Evolutionary conservation across 371 early-diverging fungal genomes (phyloP), one percentile per base, ranked within the genome.

Genomic region (Vairimorpha necatrix): DNA sequence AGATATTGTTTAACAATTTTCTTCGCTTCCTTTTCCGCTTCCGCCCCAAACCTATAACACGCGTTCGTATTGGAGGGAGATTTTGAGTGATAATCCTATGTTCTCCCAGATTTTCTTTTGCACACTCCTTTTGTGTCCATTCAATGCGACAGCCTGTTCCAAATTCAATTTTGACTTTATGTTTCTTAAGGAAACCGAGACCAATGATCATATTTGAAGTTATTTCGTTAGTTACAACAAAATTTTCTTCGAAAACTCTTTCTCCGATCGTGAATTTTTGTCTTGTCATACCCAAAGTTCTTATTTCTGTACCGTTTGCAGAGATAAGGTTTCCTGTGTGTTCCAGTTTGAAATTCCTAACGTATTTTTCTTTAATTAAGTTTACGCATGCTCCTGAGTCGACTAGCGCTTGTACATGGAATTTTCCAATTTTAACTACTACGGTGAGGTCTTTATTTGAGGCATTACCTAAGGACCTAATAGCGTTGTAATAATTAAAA

Each of bases 1-100:
- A 72, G 4, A 20, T 67, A 36, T 72, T 72, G 36, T 2, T 65
- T 20, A 24, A 72, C 11, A 3, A 38, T 63, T 38, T 63, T 63
- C 26, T 3, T 34, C 1, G 63, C 39, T 36, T 36, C 63, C 34
- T 63, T 36, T 63, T 63, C 39, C 22, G 3, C 1, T 4, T 63
- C 11, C 2, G 2, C 18, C 13, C 33, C 33, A 9, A 63, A 4
- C 39, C 9, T 42, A 22, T 63, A 63, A 13, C 7, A 32, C 39
- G 16, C 11, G 7, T 6, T 36, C 14, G 22, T 38, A 63, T 38
- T 11, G 39, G 38, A 2, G 2, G 6, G 22, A 2, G 1, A 3
- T 63, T 30, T 36, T 22, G 20, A 2, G 39, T 63, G 39, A 38
- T 30, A 38, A 63, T 63, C 7, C 20, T 36, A 20, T 36, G 63